Evolutionary conservation across 257 asterid genomes (phyloP).

Genomic region (Leonotis leonurus): DNA sequence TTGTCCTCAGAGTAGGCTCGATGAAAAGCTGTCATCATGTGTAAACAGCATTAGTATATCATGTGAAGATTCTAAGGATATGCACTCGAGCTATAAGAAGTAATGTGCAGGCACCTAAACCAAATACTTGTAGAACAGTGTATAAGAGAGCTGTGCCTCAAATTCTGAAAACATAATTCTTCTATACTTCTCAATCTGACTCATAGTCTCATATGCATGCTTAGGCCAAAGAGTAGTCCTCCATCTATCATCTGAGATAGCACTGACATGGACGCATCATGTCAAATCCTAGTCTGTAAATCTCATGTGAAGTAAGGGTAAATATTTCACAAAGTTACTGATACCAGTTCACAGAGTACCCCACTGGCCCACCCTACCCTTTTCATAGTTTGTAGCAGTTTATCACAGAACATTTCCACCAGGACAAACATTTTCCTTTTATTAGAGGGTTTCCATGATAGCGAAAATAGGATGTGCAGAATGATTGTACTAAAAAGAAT

Average conservation of each 20-base stretch:
- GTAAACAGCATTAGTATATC: neutral
- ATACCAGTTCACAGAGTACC: neutral
- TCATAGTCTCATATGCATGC: neutral
- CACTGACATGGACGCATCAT: conserved; percentile 1
- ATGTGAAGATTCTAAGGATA: neutral
- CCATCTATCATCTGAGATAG: neutral
- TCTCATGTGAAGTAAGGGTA: neutral
- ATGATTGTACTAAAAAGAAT: neutral
- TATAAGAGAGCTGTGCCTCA: neutral
- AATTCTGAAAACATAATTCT: too few species aligned
- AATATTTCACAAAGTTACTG: neutral
- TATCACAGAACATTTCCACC: neutral
- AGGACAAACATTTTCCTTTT: neutral
- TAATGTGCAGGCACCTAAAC: neutral
- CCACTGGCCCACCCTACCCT: neutral
- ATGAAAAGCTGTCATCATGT: conserved; percentile 54
- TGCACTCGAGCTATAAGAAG: neutral
- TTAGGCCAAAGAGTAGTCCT: neutral
- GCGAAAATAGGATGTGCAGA: neutral
- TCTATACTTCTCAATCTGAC: neutral
- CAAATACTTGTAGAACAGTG: neutral
- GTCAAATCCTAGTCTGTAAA: neutral
- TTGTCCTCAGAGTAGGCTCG: conserved; percentile 72
- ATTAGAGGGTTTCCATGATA: neutral
- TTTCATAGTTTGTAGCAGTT: neutral